Evolutionary conservation across 2,329 filamentous ascomycete species (phyloP).

Genomic region (Fonsecaea multimorphosa): DNA sequence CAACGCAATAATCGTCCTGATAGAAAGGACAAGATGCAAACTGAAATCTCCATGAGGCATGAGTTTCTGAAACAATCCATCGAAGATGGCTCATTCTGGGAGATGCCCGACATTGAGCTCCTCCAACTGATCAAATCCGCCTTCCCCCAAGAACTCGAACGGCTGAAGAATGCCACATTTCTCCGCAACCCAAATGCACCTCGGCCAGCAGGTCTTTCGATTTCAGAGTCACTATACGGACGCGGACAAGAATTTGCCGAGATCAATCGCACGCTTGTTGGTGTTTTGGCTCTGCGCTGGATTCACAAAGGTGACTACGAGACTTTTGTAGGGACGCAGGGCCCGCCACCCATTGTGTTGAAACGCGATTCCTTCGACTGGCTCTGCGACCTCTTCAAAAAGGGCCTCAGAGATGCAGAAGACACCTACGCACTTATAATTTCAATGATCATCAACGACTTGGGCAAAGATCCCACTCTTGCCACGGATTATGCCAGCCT

Average conservation of each 20-base stretch:
- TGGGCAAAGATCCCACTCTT: constrained; percentile 47
- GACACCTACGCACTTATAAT: constrained; percentile 44
- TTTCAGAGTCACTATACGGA: constrained; percentile 42
- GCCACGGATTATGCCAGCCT: constrained; percentile 36
- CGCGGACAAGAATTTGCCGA: constrained; percentile 44
- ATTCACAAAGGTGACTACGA: constrained; percentile 45
- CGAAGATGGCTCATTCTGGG: constrained; percentile 30
- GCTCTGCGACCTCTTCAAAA: constrained; percentile 38
- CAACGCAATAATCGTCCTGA: neutral
- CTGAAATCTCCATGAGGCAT: neutral
- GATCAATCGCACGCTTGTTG: constrained; percentile 49
- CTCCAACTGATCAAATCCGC: constrained; percentile 39
- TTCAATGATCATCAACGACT: constrained; percentile 47
- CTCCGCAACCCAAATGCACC: constrained; percentile 21
- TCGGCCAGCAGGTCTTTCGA: constrained; percentile 35
- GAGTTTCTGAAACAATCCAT: constrained; percentile 17
- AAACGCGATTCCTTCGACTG: constrained; percentile 41
- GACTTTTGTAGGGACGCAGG: constrained; percentile 42
- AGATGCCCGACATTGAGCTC: constrained; percentile 34
- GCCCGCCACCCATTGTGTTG: constrained; percentile 36
- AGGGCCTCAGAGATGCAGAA: constrained; percentile 27
- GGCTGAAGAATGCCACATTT: constrained; percentile 42
- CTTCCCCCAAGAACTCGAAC: constrained; percentile 42
- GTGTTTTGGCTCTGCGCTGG: constrained; percentile 49
- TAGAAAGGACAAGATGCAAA: constrained; percentile 9